Evolutionary conservation across 2,329 filamentous ascomycete genomes (phyloP), one percentile per base, ranked within the genome.

Genomic region (Monascus ruber): DNA sequence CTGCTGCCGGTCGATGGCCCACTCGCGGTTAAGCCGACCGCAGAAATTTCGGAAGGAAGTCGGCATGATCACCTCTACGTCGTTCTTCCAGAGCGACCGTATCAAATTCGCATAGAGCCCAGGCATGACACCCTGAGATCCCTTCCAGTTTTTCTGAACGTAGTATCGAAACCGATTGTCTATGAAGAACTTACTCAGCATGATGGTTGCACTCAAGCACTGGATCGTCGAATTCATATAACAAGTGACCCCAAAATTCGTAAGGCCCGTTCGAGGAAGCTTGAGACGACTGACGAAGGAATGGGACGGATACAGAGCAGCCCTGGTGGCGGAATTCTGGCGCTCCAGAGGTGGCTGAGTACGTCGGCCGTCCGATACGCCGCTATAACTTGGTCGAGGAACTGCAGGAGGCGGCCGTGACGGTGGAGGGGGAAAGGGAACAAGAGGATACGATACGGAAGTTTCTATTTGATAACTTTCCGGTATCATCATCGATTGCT

Each of bases 171-270:
- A 85, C 53, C 55, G 82, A 55, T 67, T 81, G 67, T 64, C 78
- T 57, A 63, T 75, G 67, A 73, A 94, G 73, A 64, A 77, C 63
- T 54, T 76, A 55, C 73, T 76, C 33, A 81, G 60, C 11, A 71
- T 67, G 6, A 72, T 65, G 1, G 87, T 89, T 1, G 80, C 81
- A 42, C 84, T 83, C 11, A 95, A 66, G 43, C 83, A 83, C 60
- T 96, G 89, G 25, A 96, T 69, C 0, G 81, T 81, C n/a, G 85
- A 81, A 60, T 94, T 95, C 70, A 91, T 87, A 56, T 94, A 95
- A 58, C 89, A 95, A 47, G 83, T 88, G 35, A 83, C 81, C 1
- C 79, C 77, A 32, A 86, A 84, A 50, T 95, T 95, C 42, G 78
- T 67, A 8, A 95, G 71, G 0, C 89, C 88, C 7, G 85, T 83